Percentiles rank a stretch among this genome's conserved stretches.
phyloP scores from a whole-genome alignment of 129 eudicot species.

The Flaveria linearis region DNA sequence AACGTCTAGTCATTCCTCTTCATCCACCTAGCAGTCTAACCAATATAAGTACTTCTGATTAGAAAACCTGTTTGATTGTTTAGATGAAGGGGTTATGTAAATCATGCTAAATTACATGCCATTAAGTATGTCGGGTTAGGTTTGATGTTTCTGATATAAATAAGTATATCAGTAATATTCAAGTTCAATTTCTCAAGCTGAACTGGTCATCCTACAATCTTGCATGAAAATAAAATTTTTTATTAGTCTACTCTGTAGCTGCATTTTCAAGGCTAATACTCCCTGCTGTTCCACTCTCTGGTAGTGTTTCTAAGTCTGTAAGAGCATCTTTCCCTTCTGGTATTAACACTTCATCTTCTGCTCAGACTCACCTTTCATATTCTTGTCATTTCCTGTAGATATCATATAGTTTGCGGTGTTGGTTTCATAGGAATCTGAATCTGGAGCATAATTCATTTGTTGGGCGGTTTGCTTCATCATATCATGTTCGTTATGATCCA shows the following conservation, averaged over 20 bases:
- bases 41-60: too few relatives aligned
- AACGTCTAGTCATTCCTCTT: background rate
- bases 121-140: background rate
- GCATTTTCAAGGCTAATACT: slow-evolving; percentile 39
- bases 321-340: slow-evolving; percentile 55
- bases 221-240: background rate
- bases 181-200: too few relatives aligned
- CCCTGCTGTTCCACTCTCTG: slow-evolving; percentile 37
- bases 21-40: background rate
- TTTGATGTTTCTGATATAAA: background rate
- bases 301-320: slow-evolving; percentile 48
- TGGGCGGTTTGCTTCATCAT: background rate
- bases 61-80: background rate
- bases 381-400: background rate
- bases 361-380: background rate
- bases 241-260: slow-evolving; percentile 40
- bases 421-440: slow-evolving; percentile 6
- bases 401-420: background rate
- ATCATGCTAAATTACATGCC: background rate
- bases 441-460: slow-evolving; percentile 2
- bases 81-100: background rate
- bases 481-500: slow-evolving; percentile 1
- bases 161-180: too few relatives aligned
- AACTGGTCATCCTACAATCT: too few relatives aligned
- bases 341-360: slow-evolving; percentile 11